Evolutionary conservation across 306 rosid genomes (phyloP).

Genomic region (Arachis hypogaea): DNA sequence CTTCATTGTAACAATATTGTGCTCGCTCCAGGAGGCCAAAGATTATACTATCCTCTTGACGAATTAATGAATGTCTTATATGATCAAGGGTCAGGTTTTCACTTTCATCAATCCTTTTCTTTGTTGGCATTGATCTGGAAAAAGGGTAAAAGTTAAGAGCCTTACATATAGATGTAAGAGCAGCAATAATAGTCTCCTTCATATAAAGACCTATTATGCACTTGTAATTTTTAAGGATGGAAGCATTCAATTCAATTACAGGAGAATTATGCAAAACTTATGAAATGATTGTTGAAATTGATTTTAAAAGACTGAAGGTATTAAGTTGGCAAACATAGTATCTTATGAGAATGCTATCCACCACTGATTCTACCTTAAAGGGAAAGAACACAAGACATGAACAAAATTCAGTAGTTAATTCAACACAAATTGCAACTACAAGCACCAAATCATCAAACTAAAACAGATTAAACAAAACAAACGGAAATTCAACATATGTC

Average conservation of each 20-base stretch:
- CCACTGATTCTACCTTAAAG: neutral
- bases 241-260: slow-evolving; percentile 5
- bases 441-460: neutral
- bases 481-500: slow-evolving; percentile 2
- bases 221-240: slow-evolving; percentile 13
- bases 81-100: slow-evolving; percentile 78
- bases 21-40: slow-evolving; percentile 84
- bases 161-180: slow-evolving; percentile 24
- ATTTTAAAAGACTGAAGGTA: neutral
- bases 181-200: slow-evolving; percentile 4
- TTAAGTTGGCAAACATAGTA: neutral
- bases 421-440: neutral
- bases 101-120: slow-evolving; percentile 73
- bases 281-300: slow-evolving; percentile 1
- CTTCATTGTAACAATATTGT: slow-evolving; percentile 68
- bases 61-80: slow-evolving; percentile 70
- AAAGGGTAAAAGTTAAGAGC: slow-evolving; percentile 29
- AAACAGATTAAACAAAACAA: neutral
- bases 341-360: neutral
- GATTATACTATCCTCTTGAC: slow-evolving; percentile 94
- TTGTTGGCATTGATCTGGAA: slow-evolving; percentile 61
- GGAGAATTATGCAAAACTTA: slow-evolving; percentile 11
- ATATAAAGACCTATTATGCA: slow-evolving; percentile 14
- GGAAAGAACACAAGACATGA: neutral
- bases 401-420: neutral